These are phyloP conservation scores for Panicum hallii DNA, from an alignment of 202 grass and related monocot species.

Conservation along the genomic window DNA sequence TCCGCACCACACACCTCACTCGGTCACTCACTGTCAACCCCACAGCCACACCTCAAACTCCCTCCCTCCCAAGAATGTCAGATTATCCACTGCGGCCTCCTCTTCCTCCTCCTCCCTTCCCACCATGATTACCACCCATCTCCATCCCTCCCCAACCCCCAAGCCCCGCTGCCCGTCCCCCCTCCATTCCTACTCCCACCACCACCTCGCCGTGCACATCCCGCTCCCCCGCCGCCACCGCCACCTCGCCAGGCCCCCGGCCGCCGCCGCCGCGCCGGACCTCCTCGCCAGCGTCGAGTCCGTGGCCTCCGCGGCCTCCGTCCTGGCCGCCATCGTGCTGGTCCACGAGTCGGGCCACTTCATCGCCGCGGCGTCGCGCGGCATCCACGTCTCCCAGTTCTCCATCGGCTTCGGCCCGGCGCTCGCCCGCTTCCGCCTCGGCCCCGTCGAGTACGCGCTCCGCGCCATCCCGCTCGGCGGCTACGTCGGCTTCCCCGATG, in stretches of 20 bases:
- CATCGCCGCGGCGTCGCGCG: conserved; percentile 72
- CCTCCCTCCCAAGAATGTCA: conserved; percentile 42
- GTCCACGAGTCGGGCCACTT: conserved; percentile 94
- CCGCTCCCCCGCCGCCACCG: conserved; percentile 34
- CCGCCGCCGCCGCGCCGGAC: conserved; percentile 25
- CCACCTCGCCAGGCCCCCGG: conserved; percentile 22
- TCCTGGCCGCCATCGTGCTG: conserved; percentile 82
- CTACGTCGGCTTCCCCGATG: conserved; percentile 95
- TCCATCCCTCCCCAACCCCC: conserved; percentile 43
- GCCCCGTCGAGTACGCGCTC: conserved; percentile 86
- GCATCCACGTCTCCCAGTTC: conserved; percentile 94
- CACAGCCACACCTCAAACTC: conserved; percentile 40
- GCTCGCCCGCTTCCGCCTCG: conserved; percentile 69
- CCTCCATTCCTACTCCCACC: not conserved
- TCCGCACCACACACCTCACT: conserved; percentile 36
- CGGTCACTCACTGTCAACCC: not conserved
- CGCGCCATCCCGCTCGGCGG: conserved; percentile 94
- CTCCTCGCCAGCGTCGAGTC: conserved; percentile 63
- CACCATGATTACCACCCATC: conserved; percentile 53
- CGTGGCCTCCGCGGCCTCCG: conserved; percentile 71
- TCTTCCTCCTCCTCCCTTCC: conserved; percentile 25
- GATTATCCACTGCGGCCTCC: conserved; percentile 55
- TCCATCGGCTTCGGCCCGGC: conserved; percentile 87
- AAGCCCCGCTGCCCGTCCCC: conserved; percentile 26
- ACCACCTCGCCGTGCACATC: conserved; percentile 21